Percentiles rank a stretch among this genome's conserved stretches.
phyloP scores from a whole-genome alignment of 2,329 filamentous ascomycete species.

The Aspergillus proliferans region DNA sequence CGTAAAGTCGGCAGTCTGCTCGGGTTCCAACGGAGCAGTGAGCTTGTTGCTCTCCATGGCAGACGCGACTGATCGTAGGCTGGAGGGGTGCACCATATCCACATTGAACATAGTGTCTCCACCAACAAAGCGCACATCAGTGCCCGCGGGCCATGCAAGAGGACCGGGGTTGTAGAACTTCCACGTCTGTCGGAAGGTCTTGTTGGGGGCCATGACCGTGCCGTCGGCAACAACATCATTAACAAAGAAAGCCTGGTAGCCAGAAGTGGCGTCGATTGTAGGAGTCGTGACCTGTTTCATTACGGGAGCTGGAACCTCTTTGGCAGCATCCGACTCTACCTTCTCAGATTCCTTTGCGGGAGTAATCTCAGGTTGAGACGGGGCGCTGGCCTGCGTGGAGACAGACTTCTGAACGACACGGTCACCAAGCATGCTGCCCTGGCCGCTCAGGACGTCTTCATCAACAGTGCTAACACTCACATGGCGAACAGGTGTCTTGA shows the following conservation, averaged over 20 bases:
- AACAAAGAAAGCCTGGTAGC: slow-evolving; percentile 62
- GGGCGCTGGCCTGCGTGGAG: slow-evolving; percentile 45
- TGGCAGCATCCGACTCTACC: slow-evolving; percentile 32
- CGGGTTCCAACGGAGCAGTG: slow-evolving; percentile 61
- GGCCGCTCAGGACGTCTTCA: slow-evolving; percentile 63
- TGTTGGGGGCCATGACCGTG: slow-evolving; percentile 61
- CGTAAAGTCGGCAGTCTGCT: slow-evolving; percentile 72
- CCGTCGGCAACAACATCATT: slow-evolving; percentile 75
- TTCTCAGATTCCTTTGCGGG: not conserved
- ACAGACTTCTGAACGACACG: slow-evolving; percentile 31
- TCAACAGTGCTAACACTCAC: slow-evolving; percentile 80
- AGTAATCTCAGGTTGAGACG: slow-evolving; percentile 30
- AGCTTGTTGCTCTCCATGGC: slow-evolving; percentile 79
- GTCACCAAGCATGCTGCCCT: slow-evolving; percentile 68
- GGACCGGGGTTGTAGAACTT: slow-evolving; percentile 78
- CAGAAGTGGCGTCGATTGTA: slow-evolving; percentile 8
- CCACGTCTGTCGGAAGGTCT: slow-evolving; percentile 85
- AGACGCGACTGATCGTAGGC: slow-evolving; percentile 66
- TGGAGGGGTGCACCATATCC: slow-evolving; percentile 72
- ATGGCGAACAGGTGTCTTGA: slow-evolving; percentile 85
- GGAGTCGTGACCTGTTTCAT: slow-evolving; percentile 15
- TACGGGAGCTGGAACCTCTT: slow-evolving; percentile 27
- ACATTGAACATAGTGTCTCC: slow-evolving; percentile 96
- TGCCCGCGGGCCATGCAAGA: slow-evolving; percentile 76
- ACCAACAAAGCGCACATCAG: slow-evolving; percentile 83